These are phyloP conservation scores for Coemansia sp. DNA, from an alignment of 192 early-diverging fungal species.

Conservation along the genomic window DNA sequence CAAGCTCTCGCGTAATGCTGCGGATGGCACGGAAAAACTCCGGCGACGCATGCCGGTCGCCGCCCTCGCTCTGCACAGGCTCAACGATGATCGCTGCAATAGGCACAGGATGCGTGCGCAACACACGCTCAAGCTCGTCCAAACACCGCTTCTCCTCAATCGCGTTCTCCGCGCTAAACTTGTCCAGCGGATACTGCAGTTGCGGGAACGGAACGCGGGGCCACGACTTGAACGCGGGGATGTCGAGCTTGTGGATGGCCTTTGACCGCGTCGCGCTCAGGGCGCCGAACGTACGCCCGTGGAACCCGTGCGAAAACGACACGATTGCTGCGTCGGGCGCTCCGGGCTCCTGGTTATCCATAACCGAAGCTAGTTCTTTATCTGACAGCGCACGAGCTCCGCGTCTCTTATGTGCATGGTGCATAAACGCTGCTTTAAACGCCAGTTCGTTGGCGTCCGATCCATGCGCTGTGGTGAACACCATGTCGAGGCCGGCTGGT, in stretches of 20 bases:
- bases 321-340: constrained; percentile 65
- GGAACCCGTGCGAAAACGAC: constrained; percentile 63
- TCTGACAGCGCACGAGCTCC: constrained; percentile 29
- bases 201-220: constrained; percentile 62
- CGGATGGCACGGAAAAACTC: constrained; percentile 64
- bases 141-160: constrained; percentile 60
- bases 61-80: constrained; percentile 73
- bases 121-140: constrained; percentile 50
- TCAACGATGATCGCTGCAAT: constrained; percentile 68
- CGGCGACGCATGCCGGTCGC: constrained; percentile 64
- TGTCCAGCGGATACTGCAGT: constrained; percentile 63
- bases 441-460: constrained; percentile 75
- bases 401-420: constrained; percentile 55
- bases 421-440: constrained; percentile 73
- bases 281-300: constrained; percentile 69
- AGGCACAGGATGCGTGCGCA: constrained; percentile 51
- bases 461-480: constrained; percentile 71
- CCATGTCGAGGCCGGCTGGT: constrained; percentile 63
- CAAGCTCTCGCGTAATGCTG: constrained; percentile 54
- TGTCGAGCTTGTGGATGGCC: constrained; percentile 71
- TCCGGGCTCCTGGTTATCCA: constrained; percentile 65
- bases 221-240: constrained; percentile 66
- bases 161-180: constrained; percentile 58
- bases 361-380: constrained; percentile 55
- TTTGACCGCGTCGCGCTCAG: constrained; percentile 66